Evolutionary conservation across 2,329 filamentous ascomycete species (phyloP).

Genomic region (Bretziella fagacearum): DNA sequence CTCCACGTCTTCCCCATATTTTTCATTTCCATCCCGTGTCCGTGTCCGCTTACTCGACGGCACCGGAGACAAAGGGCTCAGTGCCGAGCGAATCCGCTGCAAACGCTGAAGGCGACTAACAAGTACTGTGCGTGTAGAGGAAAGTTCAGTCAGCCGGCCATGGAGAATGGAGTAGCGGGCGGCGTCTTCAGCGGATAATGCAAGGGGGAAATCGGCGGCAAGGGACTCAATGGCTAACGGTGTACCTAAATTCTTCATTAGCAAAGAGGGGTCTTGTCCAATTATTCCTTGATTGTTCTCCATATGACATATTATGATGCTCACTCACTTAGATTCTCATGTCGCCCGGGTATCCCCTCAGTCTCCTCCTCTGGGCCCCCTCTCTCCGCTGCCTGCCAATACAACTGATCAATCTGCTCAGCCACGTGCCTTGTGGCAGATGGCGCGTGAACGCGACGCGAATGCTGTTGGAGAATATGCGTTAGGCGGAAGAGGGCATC

Average conservation of each 20-base stretch:
- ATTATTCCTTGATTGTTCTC: background rate
- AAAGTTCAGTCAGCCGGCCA: conserved; percentile 28
- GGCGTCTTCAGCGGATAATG: background rate
- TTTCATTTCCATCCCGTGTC: background rate
- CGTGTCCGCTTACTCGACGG: background rate
- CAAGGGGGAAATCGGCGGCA: background rate
- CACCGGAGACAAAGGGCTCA: conserved; percentile 31
- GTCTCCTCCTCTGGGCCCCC: conserved; percentile 21
- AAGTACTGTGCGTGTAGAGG: conserved; percentile 23
- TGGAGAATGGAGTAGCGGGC: conserved; percentile 21
- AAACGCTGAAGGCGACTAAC: conserved; percentile 29
- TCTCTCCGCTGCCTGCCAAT: conserved; percentile 32
- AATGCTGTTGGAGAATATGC: conserved; percentile 45
- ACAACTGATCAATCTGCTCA: conserved; percentile 53
- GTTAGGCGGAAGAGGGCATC: conserved; percentile 43
- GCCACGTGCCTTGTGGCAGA: conserved; percentile 55
- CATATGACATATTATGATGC: too few species aligned
- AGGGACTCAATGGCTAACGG: background rate
- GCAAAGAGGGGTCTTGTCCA: background rate
- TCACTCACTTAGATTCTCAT: conserved; percentile 29
- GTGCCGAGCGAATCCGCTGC: conserved; percentile 31
- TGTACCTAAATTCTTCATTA: background rate
- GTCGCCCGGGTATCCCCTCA: conserved; percentile 24
- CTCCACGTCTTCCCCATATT: conserved; percentile 11
- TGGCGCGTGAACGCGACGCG: conserved; percentile 46